Conservation (phyloP, 768 basidiomycete genomes). For the Pleurotus eryngii region DNA sequence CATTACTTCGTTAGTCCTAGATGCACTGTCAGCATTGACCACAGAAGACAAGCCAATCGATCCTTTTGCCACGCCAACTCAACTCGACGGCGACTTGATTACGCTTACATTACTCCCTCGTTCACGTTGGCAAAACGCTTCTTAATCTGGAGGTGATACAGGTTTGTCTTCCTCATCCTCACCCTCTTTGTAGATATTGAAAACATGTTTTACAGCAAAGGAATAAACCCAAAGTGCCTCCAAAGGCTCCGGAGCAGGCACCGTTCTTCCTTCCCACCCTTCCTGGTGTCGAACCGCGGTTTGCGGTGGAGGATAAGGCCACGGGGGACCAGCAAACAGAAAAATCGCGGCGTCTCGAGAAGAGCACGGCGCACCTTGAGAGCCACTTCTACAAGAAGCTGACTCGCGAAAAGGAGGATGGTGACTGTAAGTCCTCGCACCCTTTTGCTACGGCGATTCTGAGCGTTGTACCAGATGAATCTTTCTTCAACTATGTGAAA, state of each 20-base stretch:
- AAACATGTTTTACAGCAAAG: conserved; percentile 57
- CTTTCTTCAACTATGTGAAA: conserved; percentile 83
- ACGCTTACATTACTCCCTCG: conserved; percentile 91
- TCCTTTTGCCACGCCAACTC: conserved; percentile 81
- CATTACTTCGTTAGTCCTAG: conserved; percentile 47
- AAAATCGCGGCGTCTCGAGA: conserved; percentile 50
- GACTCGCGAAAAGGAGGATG: conserved; percentile 46
- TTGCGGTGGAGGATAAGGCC: conserved; percentile 52
- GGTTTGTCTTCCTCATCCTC: conserved; percentile 34
- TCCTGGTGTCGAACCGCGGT: conserved; percentile 81
- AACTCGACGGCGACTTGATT: conserved; percentile 86
- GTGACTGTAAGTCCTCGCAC: conserved; percentile 59
- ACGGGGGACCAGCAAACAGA: conserved; percentile 34
- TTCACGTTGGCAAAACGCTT: conserved; percentile 92
- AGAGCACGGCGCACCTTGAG: conserved; percentile 45
- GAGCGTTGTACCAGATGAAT: conserved; percentile 51
- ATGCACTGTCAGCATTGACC: conserved; percentile 63
- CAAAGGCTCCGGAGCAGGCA: conserved; percentile 91
- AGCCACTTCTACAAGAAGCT: conserved; percentile 75
- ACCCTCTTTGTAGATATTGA: background rate
- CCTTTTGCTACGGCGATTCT: background rate
- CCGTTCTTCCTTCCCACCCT: conserved; percentile 97
- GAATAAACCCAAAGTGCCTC: conserved; percentile 94
- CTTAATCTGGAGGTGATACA: conserved; percentile 94
- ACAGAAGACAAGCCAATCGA: conserved; percentile 61